phyloP scores from a whole-genome alignment of 305 asterid species.

The Ilex paraguariensis region DNA sequence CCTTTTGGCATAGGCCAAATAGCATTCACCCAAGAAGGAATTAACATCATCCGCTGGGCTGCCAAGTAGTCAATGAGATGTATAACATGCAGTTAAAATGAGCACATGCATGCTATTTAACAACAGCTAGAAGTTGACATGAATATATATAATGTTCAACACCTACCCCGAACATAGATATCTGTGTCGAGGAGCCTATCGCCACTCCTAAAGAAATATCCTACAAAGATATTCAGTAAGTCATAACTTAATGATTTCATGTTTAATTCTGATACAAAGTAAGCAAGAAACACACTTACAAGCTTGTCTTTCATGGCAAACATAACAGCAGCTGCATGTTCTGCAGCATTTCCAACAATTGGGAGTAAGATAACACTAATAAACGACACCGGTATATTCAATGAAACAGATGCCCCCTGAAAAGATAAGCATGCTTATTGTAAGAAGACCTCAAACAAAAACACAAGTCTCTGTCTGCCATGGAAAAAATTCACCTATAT shows the following conservation, averaged over 20 bases:
- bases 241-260: slow-evolving; percentile 11
- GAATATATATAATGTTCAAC: neutral
- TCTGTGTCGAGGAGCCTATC: slow-evolving; percentile 82
- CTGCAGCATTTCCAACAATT: slow-evolving; percentile 88
- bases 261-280: neutral
- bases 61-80: no score
- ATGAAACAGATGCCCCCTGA: slow-evolving; percentile 74
- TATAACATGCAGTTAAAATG: no score
- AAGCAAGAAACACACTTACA: slow-evolving; percentile 30
- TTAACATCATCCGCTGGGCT: no score
- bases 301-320: slow-evolving; percentile 88
- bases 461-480: no score
- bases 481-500: no score
- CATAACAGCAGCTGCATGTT: slow-evolving; percentile 86
- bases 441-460: neutral
- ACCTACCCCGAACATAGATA: slow-evolving; percentile 79
- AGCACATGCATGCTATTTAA: no score
- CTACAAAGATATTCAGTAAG: slow-evolving; percentile 27
- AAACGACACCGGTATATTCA: slow-evolving; percentile 76
- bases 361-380: slow-evolving; percentile 84
- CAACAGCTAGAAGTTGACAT: no score
- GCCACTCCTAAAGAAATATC: slow-evolving; percentile 86
- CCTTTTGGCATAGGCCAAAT: no score
- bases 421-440: slow-evolving; percentile 8
- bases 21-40: no score